Evolutionary conservation across 2,329 filamentous ascomycete species (phyloP), one percentile per base, ranked within the genome.

Genomic region (Xylaria sp.): DNA sequence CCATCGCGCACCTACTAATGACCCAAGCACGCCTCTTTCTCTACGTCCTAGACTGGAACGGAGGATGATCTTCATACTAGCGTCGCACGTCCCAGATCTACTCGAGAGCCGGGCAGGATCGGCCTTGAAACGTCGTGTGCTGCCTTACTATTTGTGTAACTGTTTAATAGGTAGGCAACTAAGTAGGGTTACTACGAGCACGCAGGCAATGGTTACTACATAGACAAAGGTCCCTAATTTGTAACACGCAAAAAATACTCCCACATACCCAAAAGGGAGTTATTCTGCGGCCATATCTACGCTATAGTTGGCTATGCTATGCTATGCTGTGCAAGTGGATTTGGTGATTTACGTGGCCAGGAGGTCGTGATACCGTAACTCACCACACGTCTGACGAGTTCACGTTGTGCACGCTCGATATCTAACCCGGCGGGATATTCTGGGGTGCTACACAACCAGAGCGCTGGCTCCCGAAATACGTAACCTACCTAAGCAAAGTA

Each of bases 21-120:
- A 55, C 21, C 7, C 21, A 32, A 45, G 32, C 34, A 27, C 30
- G 51, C 48, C 24, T 30, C 4, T 51, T 3, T 14, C 34, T 27
- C 42, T 39, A 27, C 48, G 7, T 19, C 12, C 21, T 9, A 34
- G 36, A 19, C 21, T 9, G 27, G 36, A 19, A 61, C 65, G 32
- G 58, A 36, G 42, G 27, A 12, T 14, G 51, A 39, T 61, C 27
- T 42, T 39, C n/a, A 17, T 19, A 11, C 34, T 51, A 24, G 34
- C 51, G 21, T 39, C 19, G 30, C 8, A 32, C 57, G 57, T 65
- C 57, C 65, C 50, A 65, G 19, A 27, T 36, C 42, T 30, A 11
- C 24, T 47, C 51, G 51, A 53, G 42, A 51, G 42, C 36, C 34
- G 65, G 51, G 57, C 64, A 45, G 61, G 65, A 65, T 68, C 51